A percentile compares a stretch with the other conserved stretches of the same genome.
Conservation (phyloP, 495 filamentous ascomycete species). For the Rusavskia elegans region DNA sequence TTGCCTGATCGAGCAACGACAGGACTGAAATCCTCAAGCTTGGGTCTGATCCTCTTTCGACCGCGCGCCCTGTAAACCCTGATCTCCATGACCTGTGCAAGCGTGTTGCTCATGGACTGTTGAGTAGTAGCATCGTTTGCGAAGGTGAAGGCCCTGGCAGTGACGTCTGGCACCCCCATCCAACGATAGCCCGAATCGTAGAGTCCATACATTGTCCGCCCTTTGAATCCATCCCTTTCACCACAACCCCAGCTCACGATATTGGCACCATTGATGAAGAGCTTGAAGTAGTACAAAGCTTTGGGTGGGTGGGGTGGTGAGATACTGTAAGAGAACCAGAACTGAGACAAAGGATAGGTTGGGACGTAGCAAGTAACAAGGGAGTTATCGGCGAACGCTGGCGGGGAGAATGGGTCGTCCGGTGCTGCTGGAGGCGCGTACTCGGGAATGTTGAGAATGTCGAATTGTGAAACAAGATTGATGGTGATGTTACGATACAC, state of each 20-base stretch:
- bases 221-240: conserved; percentile 19
- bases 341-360: conserved; percentile 17
- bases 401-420: conserved; percentile 11
- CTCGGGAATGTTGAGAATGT: conserved; percentile 8
- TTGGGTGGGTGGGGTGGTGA: conserved; percentile 17
- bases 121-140: not conserved
- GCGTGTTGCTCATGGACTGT: not conserved
- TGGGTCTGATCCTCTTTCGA: conserved; percentile 17
- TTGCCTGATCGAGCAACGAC: not conserved
- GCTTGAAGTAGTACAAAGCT: conserved; percentile 26
- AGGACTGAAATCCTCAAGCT: conserved; percentile 9
- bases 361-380: conserved; percentile 18
- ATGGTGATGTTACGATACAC: conserved; percentile 14
- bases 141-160: conserved; percentile 19
- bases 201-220: conserved; percentile 23
- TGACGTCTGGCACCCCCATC: conserved; percentile 7
- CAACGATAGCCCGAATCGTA: not conserved
- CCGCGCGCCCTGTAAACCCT: conserved; percentile 19
- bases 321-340: conserved; percentile 25
- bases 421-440: conserved; percentile 9
- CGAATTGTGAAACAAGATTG: conserved; percentile 8
- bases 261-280: conserved; percentile 18
- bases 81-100: conserved; percentile 19
- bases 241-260: conserved; percentile 25
- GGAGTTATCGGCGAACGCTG: conserved; percentile 8